These are phyloP conservation scores for Tetrahymena borealis DNA, from an alignment of 73 alveolate species.

Conservation along the genomic window DNA sequence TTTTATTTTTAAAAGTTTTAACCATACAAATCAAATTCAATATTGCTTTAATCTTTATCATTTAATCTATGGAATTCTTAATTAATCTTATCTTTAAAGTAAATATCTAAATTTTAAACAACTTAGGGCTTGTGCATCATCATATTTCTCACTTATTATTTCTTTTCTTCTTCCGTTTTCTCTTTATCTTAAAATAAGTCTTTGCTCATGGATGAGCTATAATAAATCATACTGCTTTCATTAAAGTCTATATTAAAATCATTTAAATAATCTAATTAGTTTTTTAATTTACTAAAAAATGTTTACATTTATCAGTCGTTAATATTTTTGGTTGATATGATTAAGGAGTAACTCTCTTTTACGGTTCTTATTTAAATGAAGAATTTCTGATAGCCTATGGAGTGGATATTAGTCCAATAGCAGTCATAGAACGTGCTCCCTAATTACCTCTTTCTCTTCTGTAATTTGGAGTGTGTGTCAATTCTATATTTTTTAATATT, in stretches of 20 bases:
- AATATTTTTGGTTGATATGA: neutral
- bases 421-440: neutral
- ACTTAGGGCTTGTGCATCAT: neutral
- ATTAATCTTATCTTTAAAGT: neutral
- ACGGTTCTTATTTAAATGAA: neutral
- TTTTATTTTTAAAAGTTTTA: neutral
- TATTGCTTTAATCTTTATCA: neutral
- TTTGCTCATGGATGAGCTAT: neutral
- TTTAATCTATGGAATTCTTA: neutral
- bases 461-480: neutral
- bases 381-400: neutral
- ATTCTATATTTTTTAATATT: neutral
- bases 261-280: neutral
- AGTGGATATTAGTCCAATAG: neutral
- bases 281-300: neutral
- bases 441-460: neutral
- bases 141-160: neutral
- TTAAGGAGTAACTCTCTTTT: neutral
- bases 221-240: neutral
- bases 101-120: neutral
- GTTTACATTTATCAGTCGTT: neutral
- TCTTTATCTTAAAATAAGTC: neutral
- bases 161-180: neutral
- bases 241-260: neutral
- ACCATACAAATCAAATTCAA: neutral